Conservation (phyloP, 352 stramenopile genomes). For the Globisporangium barbulae region DNA sequence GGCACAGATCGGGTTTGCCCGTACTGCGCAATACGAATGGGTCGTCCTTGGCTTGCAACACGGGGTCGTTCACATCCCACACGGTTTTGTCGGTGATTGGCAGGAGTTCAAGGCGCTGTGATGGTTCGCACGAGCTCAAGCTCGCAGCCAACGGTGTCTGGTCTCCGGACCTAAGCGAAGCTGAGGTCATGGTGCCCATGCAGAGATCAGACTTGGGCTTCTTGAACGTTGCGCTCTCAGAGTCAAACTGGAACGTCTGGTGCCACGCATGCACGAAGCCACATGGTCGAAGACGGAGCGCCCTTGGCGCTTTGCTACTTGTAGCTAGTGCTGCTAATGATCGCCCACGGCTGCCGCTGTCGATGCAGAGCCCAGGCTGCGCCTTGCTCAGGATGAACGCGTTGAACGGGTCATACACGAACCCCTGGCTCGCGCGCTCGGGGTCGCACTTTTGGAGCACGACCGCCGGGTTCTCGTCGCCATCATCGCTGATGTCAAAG, state of each 20-base stretch:
- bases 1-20: constrained; percentile 11
- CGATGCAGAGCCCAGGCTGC: constrained; percentile 2
- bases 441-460: constrained; percentile 1
- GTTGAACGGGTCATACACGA: constrained; percentile 16
- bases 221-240: neutral
- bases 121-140: neutral
- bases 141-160: neutral
- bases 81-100: neutral
- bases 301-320: neutral
- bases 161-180: neutral
- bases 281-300: constrained; percentile 1
- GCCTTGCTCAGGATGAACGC: constrained; percentile 11
- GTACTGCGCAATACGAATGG: constrained; percentile 11
- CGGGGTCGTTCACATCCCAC: neutral
- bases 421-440: neutral
- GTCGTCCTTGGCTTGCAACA: neutral
- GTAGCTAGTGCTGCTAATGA: neutral
- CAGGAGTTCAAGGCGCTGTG: neutral
- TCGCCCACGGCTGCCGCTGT: constrained; percentile 1
- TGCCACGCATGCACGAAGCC: neutral
- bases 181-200: constrained; percentile 3
- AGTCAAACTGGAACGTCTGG: constrained; percentile 12
- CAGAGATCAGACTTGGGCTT: constrained; percentile 5
- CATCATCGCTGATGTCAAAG: neutral
- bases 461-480: neutral